phyloP scores from a whole-genome alignment of 78 protist genomes.

The Cavenderia fasciculata region DNA sequence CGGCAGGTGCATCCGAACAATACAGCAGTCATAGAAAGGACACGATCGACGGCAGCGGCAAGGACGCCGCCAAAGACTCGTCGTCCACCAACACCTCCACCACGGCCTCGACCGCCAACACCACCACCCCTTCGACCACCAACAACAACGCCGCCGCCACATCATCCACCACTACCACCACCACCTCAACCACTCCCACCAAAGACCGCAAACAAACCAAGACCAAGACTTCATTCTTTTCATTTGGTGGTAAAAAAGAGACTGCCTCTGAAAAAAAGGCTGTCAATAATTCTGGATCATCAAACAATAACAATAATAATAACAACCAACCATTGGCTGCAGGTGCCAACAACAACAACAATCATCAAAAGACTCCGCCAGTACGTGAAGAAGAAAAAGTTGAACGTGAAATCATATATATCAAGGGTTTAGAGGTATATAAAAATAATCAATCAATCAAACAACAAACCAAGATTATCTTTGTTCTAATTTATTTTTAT shows the following conservation, averaged over 20 bases:
- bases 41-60: not conserved
- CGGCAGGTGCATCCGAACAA: no score
- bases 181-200: slow-evolving; percentile 4
- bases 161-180: slow-evolving; percentile 17
- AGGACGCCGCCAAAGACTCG: not conserved
- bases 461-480: no score
- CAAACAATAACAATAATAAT: not conserved
- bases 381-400: slow-evolving; percentile 10
- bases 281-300: not conserved
- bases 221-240: slow-evolving; percentile 3
- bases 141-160: not conserved
- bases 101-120: not conserved
- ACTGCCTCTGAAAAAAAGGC: not conserved
- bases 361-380: not conserved
- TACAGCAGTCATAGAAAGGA: not conserved
- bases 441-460: not conserved
- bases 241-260: not conserved
- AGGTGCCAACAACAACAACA: not conserved
- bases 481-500: no score
- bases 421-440: slow-evolving; percentile 5
- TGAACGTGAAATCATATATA: slow-evolving; percentile 34
- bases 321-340: not conserved
- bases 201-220: not conserved
- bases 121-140: not conserved
- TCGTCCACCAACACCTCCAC: not conserved